These are phyloP conservation scores for Calophaca sinica DNA, from an alignment of 306 rosid genomes.

Conservation along the genomic window DNA sequence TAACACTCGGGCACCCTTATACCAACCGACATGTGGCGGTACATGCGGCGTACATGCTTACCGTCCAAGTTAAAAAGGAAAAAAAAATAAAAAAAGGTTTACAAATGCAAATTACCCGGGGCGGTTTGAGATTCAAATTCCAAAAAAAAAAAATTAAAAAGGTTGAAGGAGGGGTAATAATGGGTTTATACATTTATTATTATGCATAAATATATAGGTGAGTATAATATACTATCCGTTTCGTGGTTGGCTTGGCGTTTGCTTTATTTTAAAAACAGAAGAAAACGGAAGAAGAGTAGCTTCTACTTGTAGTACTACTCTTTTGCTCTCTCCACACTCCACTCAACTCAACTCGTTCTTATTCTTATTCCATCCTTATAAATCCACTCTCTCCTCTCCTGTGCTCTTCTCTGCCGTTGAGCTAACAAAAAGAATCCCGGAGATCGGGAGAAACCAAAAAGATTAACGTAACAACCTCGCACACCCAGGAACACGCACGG, in stretches of 20 bases:
- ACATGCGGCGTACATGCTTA: constrained; percentile 57
- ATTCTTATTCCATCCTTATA: not conserved
- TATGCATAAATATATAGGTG: not conserved
- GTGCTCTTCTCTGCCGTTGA: constrained; percentile 28
- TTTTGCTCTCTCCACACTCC: constrained; percentile 23
- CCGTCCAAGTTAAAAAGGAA: constrained; percentile 23
- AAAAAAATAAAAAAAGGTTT: not conserved
- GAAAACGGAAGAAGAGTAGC: constrained; percentile 59
- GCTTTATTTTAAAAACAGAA: constrained; percentile 45
- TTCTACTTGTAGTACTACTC: constrained; percentile 46
- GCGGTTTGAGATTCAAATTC: constrained; percentile 66
- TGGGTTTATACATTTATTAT: not conserved
- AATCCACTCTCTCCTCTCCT: constrained; percentile 35
- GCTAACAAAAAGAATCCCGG: constrained; percentile 39
- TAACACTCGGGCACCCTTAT: not conserved
- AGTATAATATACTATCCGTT: not conserved
- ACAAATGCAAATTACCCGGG: constrained; percentile 15
- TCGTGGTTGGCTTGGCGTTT: constrained; percentile 19
- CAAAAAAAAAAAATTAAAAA: too few species aligned
- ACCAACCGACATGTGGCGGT: constrained; percentile 64
- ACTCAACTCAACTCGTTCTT: constrained; percentile 15
- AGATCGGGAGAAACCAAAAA: constrained; percentile 41
- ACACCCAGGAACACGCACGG: constrained; percentile 28
- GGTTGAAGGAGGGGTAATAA: not conserved
- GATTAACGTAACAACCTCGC: constrained; percentile 37